Base-by-base conservation (phyloP, 2,329 filamentous ascomycete species). In the Lasiodiplodia theobromae region DNA sequence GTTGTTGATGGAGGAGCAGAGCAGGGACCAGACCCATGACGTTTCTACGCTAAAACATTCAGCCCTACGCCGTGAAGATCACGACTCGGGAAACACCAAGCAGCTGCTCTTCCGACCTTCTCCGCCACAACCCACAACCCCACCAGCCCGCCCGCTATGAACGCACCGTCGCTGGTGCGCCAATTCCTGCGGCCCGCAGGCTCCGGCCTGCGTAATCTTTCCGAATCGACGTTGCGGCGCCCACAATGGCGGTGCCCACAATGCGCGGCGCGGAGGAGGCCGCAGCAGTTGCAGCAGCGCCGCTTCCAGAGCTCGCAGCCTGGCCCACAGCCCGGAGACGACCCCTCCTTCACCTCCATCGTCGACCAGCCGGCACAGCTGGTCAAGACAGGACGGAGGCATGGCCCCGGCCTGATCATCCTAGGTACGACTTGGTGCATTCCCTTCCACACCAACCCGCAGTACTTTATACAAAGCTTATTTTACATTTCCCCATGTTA, bases 281-380 rank as follows among this genome's bases (percentile, higher is more conserved):
- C 62, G 62, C 57, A 4, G 38, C 40, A n/a, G 31, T 49, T 53
- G 31, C 57, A 64, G 52, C 70, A 72, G 67, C 78, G 62, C 44
- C 63, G 56, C 49, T 69, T 62, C 62, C 44, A 62, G 63, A 47
- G 47, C 58, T 38, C 53, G 25, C 66, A 70, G 54, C 68, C 68
- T 52, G 80, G 78, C 71, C 77, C 79, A 44, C 86, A 87, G 71
- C 86, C 88, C 38, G 91, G 86, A 74, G 93, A 97, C 75, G 88
- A 94, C 77, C 91, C 92, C 1, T 86, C 86, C 77, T 97, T 96
- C 83, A 86, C 88, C 69, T 97, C 94, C 8, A 89, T 97, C 72
- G 87, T 97, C 72, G 95, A 99, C 82, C 91, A 92, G 70, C 94
- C 95, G 1, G 88, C 94, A 0, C 87, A 88, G 72, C 87, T 97